Percentiles rank a stretch among this genome's conserved stretches.
phyloP scores from a whole-genome alignment of 2,329 filamentous ascomycete species.

The Calonectria crousiana region DNA sequence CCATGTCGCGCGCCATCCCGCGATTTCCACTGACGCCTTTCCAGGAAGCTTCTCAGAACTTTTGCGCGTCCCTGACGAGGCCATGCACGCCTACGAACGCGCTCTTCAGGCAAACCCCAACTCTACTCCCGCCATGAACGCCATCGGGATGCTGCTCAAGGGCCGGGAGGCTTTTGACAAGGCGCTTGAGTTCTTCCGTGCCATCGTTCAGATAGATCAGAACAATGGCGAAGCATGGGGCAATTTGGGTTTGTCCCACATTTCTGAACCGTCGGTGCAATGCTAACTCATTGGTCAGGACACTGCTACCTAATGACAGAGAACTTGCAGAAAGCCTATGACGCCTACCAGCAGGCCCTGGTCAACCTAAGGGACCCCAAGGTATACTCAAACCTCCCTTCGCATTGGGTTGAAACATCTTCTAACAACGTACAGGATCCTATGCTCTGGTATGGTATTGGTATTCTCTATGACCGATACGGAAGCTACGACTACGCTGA shows the following conservation, averaged over 20 bases:
- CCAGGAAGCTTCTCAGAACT: conserved; percentile 87
- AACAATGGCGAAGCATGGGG: conserved; percentile 97
- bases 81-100: conserved; percentile 90
- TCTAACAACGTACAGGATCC: conserved; percentile 74
- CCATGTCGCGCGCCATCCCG: conserved; percentile 23
- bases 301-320: conserved; percentile 99
- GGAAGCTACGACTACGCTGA: conserved; percentile 97
- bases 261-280: conserved; percentile 14
- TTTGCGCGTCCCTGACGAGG: conserved; percentile 89
- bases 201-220: conserved; percentile 88
- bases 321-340: conserved; percentile 95
- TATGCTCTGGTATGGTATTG: conserved; percentile 98
- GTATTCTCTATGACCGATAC: conserved; percentile 96
- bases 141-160: conserved; percentile 90
- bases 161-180: conserved; percentile 94
- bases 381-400: conserved; percentile 61
- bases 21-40: conserved; percentile 37
- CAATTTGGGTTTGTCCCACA: conserved; percentile 77
- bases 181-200: conserved; percentile 92
- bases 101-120: conserved; percentile 88
- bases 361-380: conserved; percentile 95
- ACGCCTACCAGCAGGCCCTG: conserved; percentile 94
- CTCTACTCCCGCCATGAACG: conserved; percentile 92
- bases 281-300: conserved; percentile 63
- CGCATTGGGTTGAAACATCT: background rate